Conservation (phyloP, 176 grass and related monocot genomes). For the Bolboschoenus planiculmis region DNA sequence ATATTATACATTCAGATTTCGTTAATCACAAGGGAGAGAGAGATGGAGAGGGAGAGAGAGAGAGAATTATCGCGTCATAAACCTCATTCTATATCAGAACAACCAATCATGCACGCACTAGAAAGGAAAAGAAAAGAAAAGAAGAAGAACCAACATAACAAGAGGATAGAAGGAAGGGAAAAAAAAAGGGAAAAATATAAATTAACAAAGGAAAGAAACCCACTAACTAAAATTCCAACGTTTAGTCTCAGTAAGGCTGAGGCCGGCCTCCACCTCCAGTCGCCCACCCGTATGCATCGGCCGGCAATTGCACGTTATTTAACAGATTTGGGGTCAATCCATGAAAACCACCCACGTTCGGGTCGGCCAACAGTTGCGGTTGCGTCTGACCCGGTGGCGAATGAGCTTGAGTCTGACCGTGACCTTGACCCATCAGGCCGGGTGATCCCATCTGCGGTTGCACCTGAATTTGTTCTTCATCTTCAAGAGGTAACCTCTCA, state of each 20-base stretch:
- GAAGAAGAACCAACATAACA: not conserved
- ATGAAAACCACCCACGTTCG: conserved; percentile 21
- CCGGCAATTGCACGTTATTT: conserved; percentile 56
- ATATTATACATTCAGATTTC: conserved; percentile 5
- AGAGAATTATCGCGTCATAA: conserved; percentile 9
- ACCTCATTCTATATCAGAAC: conserved; percentile 7
- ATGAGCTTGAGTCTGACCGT: conserved; percentile 22
- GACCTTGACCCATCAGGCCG: conserved; percentile 26
- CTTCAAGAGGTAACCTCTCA: conserved; percentile 75
- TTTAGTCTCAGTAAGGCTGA: conserved; percentile 19
- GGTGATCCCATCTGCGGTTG: conserved; percentile 6
- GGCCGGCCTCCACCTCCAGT: conserved; percentile 9
- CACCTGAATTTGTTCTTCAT: conserved; percentile 46
- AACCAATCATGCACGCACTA: conserved; percentile 27
- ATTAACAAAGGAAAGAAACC: conserved; percentile 21
- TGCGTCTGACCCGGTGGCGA: conserved; percentile 37
- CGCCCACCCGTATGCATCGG: conserved; percentile 45
- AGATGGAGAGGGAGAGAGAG: not conserved
- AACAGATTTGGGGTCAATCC: conserved; percentile 49
- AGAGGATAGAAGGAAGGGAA: not conserved
- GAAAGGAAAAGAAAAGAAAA: not conserved
- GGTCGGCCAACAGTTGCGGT: conserved; percentile 35
- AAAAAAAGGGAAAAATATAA: not conserved
- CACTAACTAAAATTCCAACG: conserved; percentile 23
- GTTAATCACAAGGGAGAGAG: conserved; percentile 1